Evolutionary conservation across 768 basidiomycete genomes (phyloP), one percentile per base, ranked within the genome.

Genomic region (Sarcomyxa edulis): DNA sequence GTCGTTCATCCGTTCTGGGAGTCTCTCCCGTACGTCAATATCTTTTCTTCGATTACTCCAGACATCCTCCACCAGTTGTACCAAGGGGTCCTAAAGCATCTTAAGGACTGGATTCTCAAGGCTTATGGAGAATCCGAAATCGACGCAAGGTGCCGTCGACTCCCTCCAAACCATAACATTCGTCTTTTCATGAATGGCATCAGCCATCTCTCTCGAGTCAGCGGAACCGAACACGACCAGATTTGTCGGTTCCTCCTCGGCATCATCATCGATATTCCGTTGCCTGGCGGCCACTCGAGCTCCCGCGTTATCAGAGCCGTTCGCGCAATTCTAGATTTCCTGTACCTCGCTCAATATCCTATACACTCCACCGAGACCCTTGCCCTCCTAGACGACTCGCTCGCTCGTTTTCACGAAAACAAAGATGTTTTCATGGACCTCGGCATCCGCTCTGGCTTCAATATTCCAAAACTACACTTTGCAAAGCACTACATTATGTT

Each of bases 31-130:
- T 60, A 56, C 41, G 36, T 49, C 27, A 43, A 74, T 44, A 72
- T 74, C 24, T 69, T 65, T 45, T 15, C 24, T 0, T 55, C 56
- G 4, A 55, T 76, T 27, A 67, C 67, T 0, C 70, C 74, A 0
- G 66, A 75, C 43, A 44, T 72, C 16, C 60, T 76, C 1, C 72
- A 76, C 42, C 68, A 74, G 43, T 40, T 74, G 0, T 64, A 69
- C 42, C 69, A 76, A 45, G 73, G 73, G 0, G 42, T 71, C 3
- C 51, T 74, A 47, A 69, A 68, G 36, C 68, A 72, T 38, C 36
- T 70, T 1, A 49, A 68, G 2, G 33, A 35, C 0, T 74, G 70
- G 71, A 41, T 55, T 8, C 39, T 48, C 6, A 16, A 30, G 31
- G 48, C 48, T 2, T 47, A 48, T 30, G 52, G 52, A 5, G 44